Evolutionary conservation across 208 protist genomes (phyloP).

Genomic region (Balamuthia mandrillaris): DNA sequence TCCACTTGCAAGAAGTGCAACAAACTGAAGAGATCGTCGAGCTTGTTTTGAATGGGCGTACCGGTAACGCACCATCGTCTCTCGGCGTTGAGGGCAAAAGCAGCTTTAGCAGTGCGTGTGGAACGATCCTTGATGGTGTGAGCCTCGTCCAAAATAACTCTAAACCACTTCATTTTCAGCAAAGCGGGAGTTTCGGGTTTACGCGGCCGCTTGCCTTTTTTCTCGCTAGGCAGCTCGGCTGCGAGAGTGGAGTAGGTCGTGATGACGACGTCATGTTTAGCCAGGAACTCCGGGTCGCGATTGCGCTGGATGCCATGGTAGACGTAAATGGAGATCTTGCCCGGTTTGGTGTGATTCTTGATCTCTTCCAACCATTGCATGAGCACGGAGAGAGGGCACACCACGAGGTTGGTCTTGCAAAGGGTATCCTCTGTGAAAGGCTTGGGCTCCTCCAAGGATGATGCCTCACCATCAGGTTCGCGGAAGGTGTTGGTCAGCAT

Average conservation of each 20-base stretch:
- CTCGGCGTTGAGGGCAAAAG: slow-evolving; percentile 48
- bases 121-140: slow-evolving; percentile 70
- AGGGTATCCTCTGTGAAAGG: background rate
- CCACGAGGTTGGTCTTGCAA: slow-evolving; percentile 48
- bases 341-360: slow-evolving; percentile 33
- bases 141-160: slow-evolving; percentile 75
- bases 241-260: slow-evolving; percentile 20
- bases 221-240: background rate
- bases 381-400: slow-evolving; percentile 58
- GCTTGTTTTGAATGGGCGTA: slow-evolving; percentile 74
- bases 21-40: slow-evolving; percentile 72
- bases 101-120: slow-evolving; percentile 56
- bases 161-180: background rate
- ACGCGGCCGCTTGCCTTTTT: background rate
- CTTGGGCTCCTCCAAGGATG: background rate
- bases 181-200: background rate
- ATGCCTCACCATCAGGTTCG: background rate
- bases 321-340: background rate
- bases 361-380: slow-evolving; percentile 53
- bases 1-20: too few species aligned
- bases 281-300: background rate
- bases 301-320: background rate
- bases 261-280: background rate
- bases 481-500: background rate
- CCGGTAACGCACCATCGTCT: slow-evolving; percentile 72